Percentiles rank a stretch among this genome's conserved stretches.
phyloP scores from a whole-genome alignment of 177 flowering plant genomes.

The Telopea speciosissima region DNA sequence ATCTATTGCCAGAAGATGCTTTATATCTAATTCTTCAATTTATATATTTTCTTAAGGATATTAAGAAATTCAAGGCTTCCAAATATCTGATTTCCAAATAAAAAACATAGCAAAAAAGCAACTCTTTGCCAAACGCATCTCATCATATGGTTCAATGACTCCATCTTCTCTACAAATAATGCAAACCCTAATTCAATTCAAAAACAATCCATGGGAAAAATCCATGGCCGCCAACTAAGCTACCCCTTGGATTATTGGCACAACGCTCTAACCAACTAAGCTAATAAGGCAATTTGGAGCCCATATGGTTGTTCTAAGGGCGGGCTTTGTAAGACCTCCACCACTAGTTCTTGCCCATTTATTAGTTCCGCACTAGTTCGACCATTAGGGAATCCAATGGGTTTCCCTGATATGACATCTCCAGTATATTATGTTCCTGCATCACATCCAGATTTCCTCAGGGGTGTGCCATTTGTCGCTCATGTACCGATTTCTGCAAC shows the following conservation, averaged over 20 bases:
- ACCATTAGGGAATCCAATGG: constrained; percentile 35
- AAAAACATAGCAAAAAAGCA: no score
- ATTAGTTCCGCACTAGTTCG: constrained; percentile 31
- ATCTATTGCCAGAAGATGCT: no score
- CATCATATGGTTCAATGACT: constrained; percentile 31
- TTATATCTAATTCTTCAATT: no score
- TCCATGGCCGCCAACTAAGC: constrained; percentile 26
- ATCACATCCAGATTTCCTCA: constrained; percentile 34
- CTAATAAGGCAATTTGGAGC: constrained; percentile 37
- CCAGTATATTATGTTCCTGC: constrained; percentile 28
- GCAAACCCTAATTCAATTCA: constrained; percentile 27
- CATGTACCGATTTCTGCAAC: constrained; percentile 28
- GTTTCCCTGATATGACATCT: constrained; percentile 35
- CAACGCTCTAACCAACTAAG: constrained; percentile 24
- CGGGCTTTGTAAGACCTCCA: constrained; percentile 32
- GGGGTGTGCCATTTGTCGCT: constrained; percentile 35
- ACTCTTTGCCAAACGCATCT: no score
- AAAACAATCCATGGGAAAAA: constrained; percentile 44
- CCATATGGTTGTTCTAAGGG: constrained; percentile 44
- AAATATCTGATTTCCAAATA: no score
- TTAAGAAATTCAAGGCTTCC: no score
- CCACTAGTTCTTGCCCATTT: constrained; percentile 28
- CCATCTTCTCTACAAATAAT: constrained; percentile 25
- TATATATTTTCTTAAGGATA: no score
- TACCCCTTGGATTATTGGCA: constrained; percentile 16